Evolutionary conservation across 495 filamentous ascomycete genomes (phyloP).

Genomic region (Neurospora intermedia): DNA sequence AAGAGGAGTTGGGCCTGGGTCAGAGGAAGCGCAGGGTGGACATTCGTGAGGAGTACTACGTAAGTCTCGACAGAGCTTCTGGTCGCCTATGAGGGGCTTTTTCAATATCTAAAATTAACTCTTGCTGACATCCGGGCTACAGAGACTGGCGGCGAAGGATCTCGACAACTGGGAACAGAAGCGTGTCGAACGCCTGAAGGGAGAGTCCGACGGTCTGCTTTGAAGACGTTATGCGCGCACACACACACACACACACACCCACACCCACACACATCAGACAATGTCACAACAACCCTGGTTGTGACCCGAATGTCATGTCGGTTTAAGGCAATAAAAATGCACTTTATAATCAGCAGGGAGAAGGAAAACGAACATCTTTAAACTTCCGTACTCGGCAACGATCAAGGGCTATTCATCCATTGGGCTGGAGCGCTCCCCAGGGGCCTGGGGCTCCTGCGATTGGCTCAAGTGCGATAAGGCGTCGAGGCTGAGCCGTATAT

Average conservation of each 20-base stretch:
- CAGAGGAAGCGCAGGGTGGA: slow-evolving; percentile 62
- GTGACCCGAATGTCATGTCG: neutral
- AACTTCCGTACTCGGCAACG: neutral
- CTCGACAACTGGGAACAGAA: slow-evolving; percentile 95
- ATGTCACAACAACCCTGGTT: neutral
- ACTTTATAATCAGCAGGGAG: neutral
- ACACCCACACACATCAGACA: neutral
- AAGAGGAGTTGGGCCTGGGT: slow-evolving; percentile 74
- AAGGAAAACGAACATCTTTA: neutral
- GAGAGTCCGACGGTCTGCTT: slow-evolving; percentile 79
- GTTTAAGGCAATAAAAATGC: neutral
- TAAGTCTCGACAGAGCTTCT: slow-evolving; percentile 36
- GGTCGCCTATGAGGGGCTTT: neutral
- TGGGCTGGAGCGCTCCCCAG: neutral
- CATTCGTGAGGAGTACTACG: slow-evolving; percentile 89
- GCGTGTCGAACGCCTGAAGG: slow-evolving; percentile 74
- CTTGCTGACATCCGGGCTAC: neutral
- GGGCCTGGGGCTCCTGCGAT: neutral
- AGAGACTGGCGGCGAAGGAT: slow-evolving; percentile 86
- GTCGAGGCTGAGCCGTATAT: neutral
- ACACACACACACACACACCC: neutral
- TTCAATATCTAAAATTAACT: neutral
- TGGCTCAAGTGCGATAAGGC: neutral
- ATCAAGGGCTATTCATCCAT: neutral
- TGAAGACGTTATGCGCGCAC: slow-evolving; percentile 25